Evolutionary conservation across 768 basidiomycete species (phyloP), one percentile per base, ranked within the genome.

Genomic region (Rickenella mellea): DNA sequence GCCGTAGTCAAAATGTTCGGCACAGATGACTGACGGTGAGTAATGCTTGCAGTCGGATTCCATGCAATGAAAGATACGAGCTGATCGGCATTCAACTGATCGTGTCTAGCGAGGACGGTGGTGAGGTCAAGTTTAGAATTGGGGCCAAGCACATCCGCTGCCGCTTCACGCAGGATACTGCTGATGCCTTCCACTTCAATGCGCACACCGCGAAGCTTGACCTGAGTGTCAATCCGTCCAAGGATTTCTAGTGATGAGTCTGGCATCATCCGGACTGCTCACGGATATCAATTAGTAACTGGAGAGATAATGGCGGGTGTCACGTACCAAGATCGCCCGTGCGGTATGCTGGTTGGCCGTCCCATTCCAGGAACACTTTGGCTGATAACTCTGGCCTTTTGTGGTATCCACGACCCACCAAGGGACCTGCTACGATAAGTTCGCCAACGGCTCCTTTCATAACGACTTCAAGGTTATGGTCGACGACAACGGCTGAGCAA

Each of bases 121-220:
- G 60, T 55, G 14, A 58, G 68, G 40, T 71, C 66, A 28, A 71
- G 54, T 31, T 46, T 36, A 6, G 5, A 20, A 49, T 21, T 58
- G 40, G 17, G 61, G 42, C 29, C 55, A 43, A 8, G 49, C 15
- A 15, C 17, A 10, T 7, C 20, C 28, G 39, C 36, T 12, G 42
- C 51, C 1, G 62, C 62, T 27, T 51, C 60, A 35, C 63, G 64
- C 15, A 72, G 51, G 30, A 70, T 62, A 22, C 69, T 59, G n/a
- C 68, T 71, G 20, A 74, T 64, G 5, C 71, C 73, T 46, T 71
- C 71, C 2, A 65, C 64, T 48, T 74, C 73, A 15, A 74, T 73
- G n/a, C 73, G 69, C 15, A 74, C 70, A 20, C 73, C 73, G 27
- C 69, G 63, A 28, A 71, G 50, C 53, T 74, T 74, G 51, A 74